Conservation (phyloP, 2,329 filamentous ascomycete species). For the Exserohilum rostratum region DNA sequence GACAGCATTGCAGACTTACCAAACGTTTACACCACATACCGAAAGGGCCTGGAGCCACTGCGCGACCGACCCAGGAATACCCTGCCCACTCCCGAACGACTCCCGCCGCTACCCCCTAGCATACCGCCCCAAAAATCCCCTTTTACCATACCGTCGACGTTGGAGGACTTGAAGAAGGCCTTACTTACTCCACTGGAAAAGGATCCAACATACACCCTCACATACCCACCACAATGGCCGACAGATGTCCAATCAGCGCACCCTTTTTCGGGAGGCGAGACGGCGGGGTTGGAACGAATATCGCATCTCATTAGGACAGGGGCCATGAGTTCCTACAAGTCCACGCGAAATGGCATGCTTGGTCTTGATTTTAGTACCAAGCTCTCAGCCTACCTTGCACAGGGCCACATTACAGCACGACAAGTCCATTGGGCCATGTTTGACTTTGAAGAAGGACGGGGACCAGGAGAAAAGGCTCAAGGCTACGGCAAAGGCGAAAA, state of each 20-base stretch:
- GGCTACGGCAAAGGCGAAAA: conserved; percentile 76
- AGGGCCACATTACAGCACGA: conserved; percentile 74
- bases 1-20: conserved; percentile 65
- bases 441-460: conserved; percentile 70
- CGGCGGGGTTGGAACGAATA: conserved; percentile 63
- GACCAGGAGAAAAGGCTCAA: conserved; percentile 25
- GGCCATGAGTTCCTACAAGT: conserved; percentile 68
- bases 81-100: conserved; percentile 59
- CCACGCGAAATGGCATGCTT: conserved; percentile 73
- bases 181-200: conserved; percentile 64
- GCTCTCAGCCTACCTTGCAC: conserved; percentile 72
- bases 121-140: conserved; percentile 66
- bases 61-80: conserved; percentile 66
- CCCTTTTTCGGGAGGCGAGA: conserved; percentile 72
- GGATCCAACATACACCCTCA: conserved; percentile 52
- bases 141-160: conserved; percentile 66
- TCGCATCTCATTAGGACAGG: conserved; percentile 66
- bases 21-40: conserved; percentile 76
- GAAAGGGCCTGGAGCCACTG: conserved; percentile 75
- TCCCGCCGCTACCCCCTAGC: conserved; percentile 65
- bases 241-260: conserved; percentile 63
- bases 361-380: conserved; percentile 77
- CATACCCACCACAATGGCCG: conserved; percentile 61
- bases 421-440: conserved; percentile 73
- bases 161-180: conserved; percentile 60